Evolutionary conservation across 345 rosid genomes (phyloP).

Genomic region (Abelmoschus esculentus): DNA sequence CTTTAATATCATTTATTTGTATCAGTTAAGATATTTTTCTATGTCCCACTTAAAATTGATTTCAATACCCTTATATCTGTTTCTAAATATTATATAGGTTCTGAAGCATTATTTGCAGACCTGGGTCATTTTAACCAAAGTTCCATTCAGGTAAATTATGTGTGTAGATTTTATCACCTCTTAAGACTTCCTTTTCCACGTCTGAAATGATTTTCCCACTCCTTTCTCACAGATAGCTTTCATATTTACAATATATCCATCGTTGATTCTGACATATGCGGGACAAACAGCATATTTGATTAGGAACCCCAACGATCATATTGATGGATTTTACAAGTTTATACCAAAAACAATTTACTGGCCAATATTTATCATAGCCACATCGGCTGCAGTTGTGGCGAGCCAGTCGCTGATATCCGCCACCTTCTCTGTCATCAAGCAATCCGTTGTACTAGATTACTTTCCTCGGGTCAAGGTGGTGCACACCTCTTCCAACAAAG

Average conservation of each 20-base stretch:
- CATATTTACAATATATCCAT: conserved; percentile 65
- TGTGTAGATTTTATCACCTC: neutral
- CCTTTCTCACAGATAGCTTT: conserved; percentile 53
- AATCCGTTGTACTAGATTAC: conserved; percentile 78
- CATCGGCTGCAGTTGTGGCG: conserved; percentile 69
- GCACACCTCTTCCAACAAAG: conserved; percentile 66
- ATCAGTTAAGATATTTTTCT: too few relatives aligned
- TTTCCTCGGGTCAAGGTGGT: conserved; percentile 87
- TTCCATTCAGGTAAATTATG: conserved; percentile 45
- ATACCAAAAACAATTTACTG: conserved; percentile 64
- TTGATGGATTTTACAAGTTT: conserved; percentile 78
- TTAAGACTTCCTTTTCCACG: neutral
- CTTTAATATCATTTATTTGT: neutral
- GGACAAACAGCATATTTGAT: conserved; percentile 88
- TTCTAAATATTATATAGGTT: conserved; percentile 35
- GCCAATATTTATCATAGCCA: conserved; percentile 73
- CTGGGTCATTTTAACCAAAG: conserved; percentile 70
- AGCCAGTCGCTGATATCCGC: conserved; percentile 92
- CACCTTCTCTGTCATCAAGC: conserved; percentile 82
- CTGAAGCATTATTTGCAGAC: conserved; percentile 86
- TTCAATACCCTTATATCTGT: neutral
- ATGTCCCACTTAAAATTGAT: too few relatives aligned
- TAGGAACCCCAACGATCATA: conserved; percentile 47
- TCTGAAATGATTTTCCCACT: conserved; percentile 9
- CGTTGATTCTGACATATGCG: conserved; percentile 73